Conservation (phyloP, 371 early-diverging fungal genomes). For the Actinomortierella wolfii region DNA sequence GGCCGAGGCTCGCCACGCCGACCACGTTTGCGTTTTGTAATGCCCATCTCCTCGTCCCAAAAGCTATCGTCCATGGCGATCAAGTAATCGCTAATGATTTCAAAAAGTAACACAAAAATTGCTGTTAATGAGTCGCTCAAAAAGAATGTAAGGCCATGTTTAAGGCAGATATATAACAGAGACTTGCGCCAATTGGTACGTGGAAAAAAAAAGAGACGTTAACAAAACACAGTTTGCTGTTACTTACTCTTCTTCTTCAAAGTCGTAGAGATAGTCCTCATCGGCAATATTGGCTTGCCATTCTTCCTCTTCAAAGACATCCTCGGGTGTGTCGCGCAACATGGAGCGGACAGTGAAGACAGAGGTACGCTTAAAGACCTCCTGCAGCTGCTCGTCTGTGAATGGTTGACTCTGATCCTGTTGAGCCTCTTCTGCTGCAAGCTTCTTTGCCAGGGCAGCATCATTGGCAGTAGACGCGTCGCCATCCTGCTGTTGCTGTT, state of each 20-base stretch:
- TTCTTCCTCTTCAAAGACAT: slow-evolving; percentile 75
- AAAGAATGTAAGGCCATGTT: too few relatives aligned
- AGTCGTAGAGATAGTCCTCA: slow-evolving; percentile 64
- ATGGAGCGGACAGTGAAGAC: slow-evolving; percentile 83
- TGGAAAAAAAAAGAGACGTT: too few relatives aligned
- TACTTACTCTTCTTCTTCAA: slow-evolving; percentile 81
- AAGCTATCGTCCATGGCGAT: slow-evolving; percentile 80
- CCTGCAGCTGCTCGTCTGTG: slow-evolving; percentile 83
- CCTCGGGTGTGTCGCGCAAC: slow-evolving; percentile 64
- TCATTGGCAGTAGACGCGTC: slow-evolving; percentile 1
- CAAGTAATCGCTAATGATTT: slow-evolving; percentile 66
- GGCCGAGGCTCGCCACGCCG: slow-evolving; percentile 43
- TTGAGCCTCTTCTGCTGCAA: slow-evolving; percentile 6
- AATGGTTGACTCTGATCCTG: slow-evolving; percentile 44
- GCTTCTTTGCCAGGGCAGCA: slow-evolving; percentile 11
- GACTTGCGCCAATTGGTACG: too few relatives aligned
- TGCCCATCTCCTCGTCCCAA: slow-evolving; percentile 74
- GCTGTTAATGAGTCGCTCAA: too few relatives aligned
- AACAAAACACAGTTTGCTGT: too few relatives aligned
- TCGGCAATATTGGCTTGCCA: slow-evolving; percentile 78
- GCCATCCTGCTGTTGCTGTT: not conserved
- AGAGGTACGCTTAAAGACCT: slow-evolving; percentile 88
- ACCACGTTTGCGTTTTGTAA: slow-evolving; percentile 26
- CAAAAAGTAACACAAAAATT: slow-evolving; percentile 1
- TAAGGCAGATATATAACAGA: too few relatives aligned